Evolutionary conservation across 306 rosid genomes (phyloP).

Genomic region (Vigna unguiculata): DNA sequence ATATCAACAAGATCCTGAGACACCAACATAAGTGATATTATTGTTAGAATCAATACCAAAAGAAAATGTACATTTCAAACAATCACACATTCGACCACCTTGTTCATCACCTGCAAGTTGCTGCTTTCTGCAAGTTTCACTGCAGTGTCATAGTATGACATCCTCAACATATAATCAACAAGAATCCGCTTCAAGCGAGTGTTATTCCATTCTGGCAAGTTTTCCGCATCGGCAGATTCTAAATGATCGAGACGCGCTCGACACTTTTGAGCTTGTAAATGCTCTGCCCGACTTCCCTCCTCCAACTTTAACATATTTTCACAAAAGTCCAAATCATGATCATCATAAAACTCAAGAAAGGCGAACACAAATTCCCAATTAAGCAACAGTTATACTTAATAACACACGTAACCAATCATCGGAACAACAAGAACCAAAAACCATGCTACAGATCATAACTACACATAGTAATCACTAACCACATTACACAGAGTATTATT

Average conservation of each 20-base stretch:
- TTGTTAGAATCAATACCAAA: conserved; percentile 18
- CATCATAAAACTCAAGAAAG: conserved; percentile 15
- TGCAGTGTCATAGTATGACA: conserved; percentile 91
- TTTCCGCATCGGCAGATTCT: conserved; percentile 81
- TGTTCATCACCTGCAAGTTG: conserved; percentile 71
- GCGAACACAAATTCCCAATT: background rate
- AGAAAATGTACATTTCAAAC: conserved; percentile 31
- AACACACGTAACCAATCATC: background rate
- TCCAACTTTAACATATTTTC: conserved; percentile 67
- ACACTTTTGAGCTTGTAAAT: conserved; percentile 90
- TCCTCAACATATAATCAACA: conserved; percentile 96
- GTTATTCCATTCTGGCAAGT: conserved; percentile 74
- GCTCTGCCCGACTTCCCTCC: conserved; percentile 79
- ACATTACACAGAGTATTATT: conserved; percentile 22
- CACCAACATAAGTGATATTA: conserved; percentile 30
- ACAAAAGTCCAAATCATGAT: conserved; percentile 28
- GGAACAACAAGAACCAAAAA: conserved; percentile 11
- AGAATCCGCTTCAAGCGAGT: conserved; percentile 88
- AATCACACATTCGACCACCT: conserved; percentile 16
- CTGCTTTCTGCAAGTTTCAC: conserved; percentile 73
- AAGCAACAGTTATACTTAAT: background rate
- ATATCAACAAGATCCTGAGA: conserved; percentile 90
- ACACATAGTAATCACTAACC: conserved; percentile 14
- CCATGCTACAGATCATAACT: conserved; percentile 8
- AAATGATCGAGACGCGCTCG: conserved; percentile 80